Base-by-base conservation (phyloP, 768 basidiomycete genomes). In the Tricholomella constricta region DNA sequence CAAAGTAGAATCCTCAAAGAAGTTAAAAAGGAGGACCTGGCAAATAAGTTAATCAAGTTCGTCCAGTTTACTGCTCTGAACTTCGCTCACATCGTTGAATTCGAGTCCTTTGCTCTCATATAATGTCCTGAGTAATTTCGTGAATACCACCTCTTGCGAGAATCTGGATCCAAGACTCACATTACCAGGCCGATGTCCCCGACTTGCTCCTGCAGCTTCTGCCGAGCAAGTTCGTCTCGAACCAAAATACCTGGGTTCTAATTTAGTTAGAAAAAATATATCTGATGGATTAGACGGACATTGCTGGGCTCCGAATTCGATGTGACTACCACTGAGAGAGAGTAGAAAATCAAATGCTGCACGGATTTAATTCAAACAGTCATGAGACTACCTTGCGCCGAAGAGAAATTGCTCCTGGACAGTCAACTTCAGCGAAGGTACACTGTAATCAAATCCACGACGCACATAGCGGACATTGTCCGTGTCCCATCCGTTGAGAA, bases 21-120 rank as follows among this genome's bases (percentile, higher is more conserved):
- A 89, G 56, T 91, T 83, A 59, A 84, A 89, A 10, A 91, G 60
- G 3, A 91, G 72, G 4, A 91, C 87, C 87, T 89, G 51, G 0
- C 3, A 38, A 4, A 48, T n/a, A 11, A 22, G 15, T 26, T 52
- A 25, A 26, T 38, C n/a, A 35, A 25, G 20, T 32, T 32, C 22
- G 2, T 45, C 25, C 4, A 56, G 31, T 44, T 37, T 25, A 38
- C n/a, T 41, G 10, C 15, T 36, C 11, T 35, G 35, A 29, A 17
- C 29, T 22, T 27, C n/a, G 44, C 67, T 37, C 45, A 84, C 85
- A 58, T 86, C 84, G 56, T 84, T 78, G 64, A 86, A 86, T 58
- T 86, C 85, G 4, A 86, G 66, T 0, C 85, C 85, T 67, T 86
- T 86, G 72, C 79, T 82, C 38, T 86, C 82, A 59, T 82, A 81